phyloP scores from a whole-genome alignment of 306 rosid genomes.

The Chamaecrista fasciculata region DNA sequence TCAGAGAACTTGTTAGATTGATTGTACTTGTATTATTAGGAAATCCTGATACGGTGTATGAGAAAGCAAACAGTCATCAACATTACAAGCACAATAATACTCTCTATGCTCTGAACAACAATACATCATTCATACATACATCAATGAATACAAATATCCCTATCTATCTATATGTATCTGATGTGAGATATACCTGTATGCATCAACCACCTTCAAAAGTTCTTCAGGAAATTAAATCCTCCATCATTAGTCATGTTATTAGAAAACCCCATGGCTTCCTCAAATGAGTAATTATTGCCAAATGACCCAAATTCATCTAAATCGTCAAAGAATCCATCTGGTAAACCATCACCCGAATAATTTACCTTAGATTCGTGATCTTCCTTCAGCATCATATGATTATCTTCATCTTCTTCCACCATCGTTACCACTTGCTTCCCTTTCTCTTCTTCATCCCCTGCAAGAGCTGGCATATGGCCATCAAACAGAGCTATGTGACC shows the following conservation, averaged over 20 bases:
- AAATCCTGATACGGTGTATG: conserved; percentile 12
- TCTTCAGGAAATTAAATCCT: not conserved
- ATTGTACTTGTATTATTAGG: not conserved
- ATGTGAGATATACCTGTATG: not conserved
- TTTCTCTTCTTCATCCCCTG: conserved; percentile 38
- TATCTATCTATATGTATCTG: not conserved
- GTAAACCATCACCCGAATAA: conserved; percentile 35
- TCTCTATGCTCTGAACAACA: not conserved
- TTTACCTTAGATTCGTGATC: not conserved
- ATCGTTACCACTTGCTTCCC: conserved; percentile 27
- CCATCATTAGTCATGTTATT: not conserved
- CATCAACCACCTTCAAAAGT: not conserved
- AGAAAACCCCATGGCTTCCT: conserved; percentile 37
- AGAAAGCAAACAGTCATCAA: not conserved
- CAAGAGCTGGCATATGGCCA: conserved; percentile 83
- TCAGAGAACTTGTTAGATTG: not conserved
- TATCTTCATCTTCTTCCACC: conserved; percentile 26
- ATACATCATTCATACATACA: not conserved
- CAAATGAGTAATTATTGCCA: conserved; percentile 30
- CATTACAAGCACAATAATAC: not conserved
- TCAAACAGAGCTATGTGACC: conserved; percentile 77
- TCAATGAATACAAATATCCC: not conserved
- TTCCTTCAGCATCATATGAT: not conserved
- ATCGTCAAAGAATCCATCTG: conserved; percentile 45
- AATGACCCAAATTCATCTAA: conserved; percentile 46